Base-by-base conservation (phyloP, 108 stramenopile species). In the Phaeodactylum tricornutum region DNA sequence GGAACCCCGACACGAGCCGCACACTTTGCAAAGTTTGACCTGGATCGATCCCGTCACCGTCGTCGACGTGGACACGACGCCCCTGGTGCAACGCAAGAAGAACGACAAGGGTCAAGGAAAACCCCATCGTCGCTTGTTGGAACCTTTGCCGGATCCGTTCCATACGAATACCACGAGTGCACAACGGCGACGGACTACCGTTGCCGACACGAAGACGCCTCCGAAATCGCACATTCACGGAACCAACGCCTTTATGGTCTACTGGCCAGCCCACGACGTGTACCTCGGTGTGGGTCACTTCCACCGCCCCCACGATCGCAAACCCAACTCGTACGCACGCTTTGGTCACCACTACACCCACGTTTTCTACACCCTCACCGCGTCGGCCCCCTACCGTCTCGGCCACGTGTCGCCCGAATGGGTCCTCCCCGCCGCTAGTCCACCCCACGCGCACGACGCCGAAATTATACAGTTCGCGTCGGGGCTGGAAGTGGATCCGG, bases 21-120 rank as follows among this genome's bases (percentile, higher is more conserved):
- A 35, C 3, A 29, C 54, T 19, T 49, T 88, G 39, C 72, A 73
- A 40, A 64, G 73, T n/a, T 36, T 88, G 40, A 81, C 79, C 9
- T 91, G 89, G 89, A 76, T 85, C 0, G 84, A 92, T 69, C 89
- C 89, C 22, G 80, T 92, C 4, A 84, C 78, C 0, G 80, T 87
- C 3, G 53, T 66, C 0, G 67, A 75, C 40, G 80, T 91, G n/a
- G 48, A 73, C 27, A 24, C 51, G 7, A 67, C 14, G 47, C 60
- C 36, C 28, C 47, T 16, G 45, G 14, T 36, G 19, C 33, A 56
- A 11, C 26, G 45, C 62, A 43, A 48, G n/a, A 28, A 12, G 19
- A 4, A 34, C 37, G 44, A 15, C 17, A 17, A 41, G 20, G 36
- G 0, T 7, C 15, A 22, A 38, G 36, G 24, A 33, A 26, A 29